Conservation (phyloP, 2,329 filamentous ascomycete species). For the Monosporascus cannonballus region DNA sequence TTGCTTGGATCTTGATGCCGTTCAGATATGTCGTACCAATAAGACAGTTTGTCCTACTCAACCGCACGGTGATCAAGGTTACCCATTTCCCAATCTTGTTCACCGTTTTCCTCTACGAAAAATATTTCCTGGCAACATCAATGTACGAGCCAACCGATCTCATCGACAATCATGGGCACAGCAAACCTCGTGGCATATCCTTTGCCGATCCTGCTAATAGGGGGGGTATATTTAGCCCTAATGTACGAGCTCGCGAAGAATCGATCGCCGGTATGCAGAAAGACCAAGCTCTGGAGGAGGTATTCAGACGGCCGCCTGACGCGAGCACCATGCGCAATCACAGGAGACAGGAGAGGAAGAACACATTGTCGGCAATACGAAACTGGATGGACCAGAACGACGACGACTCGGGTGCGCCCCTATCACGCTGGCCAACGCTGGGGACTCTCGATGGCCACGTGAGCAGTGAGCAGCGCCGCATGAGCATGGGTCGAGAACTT, state of each 20-base stretch:
- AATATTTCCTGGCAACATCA: slow-evolving; percentile 64
- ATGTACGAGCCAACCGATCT: slow-evolving; percentile 81
- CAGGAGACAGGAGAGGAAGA: slow-evolving; percentile 57
- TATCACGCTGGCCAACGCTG: slow-evolving; percentile 44
- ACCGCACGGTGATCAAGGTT: slow-evolving; percentile 84
- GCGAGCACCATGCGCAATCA: slow-evolving; percentile 54
- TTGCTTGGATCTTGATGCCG: slow-evolving; percentile 85
- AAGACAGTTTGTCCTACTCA: slow-evolving; percentile 74
- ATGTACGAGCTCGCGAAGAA: slow-evolving; percentile 68
- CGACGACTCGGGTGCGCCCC: slow-evolving; percentile 37
- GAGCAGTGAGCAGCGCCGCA: slow-evolving; percentile 44
- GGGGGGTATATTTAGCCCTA: slow-evolving; percentile 67
- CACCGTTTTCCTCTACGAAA: slow-evolving; percentile 82
- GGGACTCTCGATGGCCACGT: slow-evolving; percentile 40
- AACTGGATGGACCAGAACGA: slow-evolving; percentile 82
- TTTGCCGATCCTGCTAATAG: slow-evolving; percentile 50
- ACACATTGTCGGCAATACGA: slow-evolving; percentile 75
- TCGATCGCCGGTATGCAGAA: slow-evolving; percentile 87
- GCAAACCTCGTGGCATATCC: slow-evolving; percentile 45
- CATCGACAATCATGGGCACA: slow-evolving; percentile 61
- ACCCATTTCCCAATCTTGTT: slow-evolving; percentile 87
- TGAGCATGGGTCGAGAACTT: slow-evolving; percentile 45
- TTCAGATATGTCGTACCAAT: slow-evolving; percentile 76
- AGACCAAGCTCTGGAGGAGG: slow-evolving; percentile 83
- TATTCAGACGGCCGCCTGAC: slow-evolving; percentile 72